Evolutionary conservation across 176 grass and related monocot species (phyloP).

Genomic region (Ananas comosus): DNA sequence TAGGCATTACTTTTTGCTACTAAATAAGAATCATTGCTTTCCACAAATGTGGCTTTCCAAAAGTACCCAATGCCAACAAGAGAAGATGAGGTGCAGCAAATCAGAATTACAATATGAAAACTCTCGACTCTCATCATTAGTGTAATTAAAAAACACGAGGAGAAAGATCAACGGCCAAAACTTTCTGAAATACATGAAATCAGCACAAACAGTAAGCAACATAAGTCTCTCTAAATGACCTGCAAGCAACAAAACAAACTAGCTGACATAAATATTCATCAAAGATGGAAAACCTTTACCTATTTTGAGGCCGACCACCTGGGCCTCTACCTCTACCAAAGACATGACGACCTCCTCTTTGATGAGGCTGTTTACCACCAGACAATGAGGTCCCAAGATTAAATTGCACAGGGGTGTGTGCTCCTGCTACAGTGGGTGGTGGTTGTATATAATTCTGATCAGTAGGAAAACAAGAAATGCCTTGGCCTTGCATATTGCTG

Average conservation of each 20-base stretch:
- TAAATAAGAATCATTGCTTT: no score
- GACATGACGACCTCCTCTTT: slow-evolving; percentile 41
- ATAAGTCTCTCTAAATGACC: not conserved
- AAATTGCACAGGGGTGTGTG: slow-evolving; percentile 22
- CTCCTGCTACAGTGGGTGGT: slow-evolving; percentile 4
- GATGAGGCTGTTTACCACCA: slow-evolving; percentile 30
- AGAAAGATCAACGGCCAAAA: no score
- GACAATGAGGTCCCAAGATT: slow-evolving; percentile 40
- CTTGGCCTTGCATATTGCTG: slow-evolving; percentile 17
- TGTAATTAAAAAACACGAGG: no score
- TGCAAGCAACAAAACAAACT: slow-evolving; percentile 14
- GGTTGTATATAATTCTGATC: slow-evolving; percentile 21
- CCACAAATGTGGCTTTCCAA: no score
- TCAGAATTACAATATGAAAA: no score
- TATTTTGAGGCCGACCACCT: slow-evolving; percentile 24
- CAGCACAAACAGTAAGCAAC: not conserved
- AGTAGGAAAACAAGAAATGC: not conserved
- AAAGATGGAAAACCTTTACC: slow-evolving; percentile 1
- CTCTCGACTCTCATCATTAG: no score
- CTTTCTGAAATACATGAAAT: no score
- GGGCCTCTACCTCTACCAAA: slow-evolving; percentile 35
- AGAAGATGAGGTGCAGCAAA: no score
- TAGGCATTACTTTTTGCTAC: no score
- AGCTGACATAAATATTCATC: slow-evolving; percentile 1
- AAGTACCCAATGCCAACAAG: no score